phyloP scores from a whole-genome alignment of 2,329 filamentous ascomycete genomes.

The Xylaria sp. region DNA sequence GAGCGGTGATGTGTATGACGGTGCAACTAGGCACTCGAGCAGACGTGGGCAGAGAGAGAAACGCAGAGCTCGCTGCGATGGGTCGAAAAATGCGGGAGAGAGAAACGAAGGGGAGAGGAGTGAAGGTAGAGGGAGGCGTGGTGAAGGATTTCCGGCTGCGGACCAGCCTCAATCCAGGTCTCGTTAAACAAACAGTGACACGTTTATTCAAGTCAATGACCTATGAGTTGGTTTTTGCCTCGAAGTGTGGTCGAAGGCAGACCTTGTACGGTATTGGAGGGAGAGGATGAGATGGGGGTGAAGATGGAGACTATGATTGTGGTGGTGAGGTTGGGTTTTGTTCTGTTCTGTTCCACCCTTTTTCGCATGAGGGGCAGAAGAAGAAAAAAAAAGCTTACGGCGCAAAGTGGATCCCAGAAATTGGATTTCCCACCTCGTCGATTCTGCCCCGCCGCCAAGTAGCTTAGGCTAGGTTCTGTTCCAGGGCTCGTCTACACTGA shows the following conservation, averaged over 20 bases:
- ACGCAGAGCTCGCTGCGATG: constrained; percentile 75
- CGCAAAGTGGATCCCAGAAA: constrained; percentile 43
- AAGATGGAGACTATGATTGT: constrained; percentile 1
- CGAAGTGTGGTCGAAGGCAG: constrained; percentile 38
- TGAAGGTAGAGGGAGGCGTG: constrained; percentile 57
- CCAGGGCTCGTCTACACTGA: not conserved
- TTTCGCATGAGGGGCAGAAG: constrained; percentile 39
- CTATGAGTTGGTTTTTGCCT: constrained; percentile 14
- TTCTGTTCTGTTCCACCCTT: constrained; percentile 24
- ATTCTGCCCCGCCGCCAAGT: constrained; percentile 20
- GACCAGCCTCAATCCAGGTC: constrained; percentile 51
- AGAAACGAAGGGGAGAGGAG: constrained; percentile 65
- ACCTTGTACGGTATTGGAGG: constrained; percentile 32
- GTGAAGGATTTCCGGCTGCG: constrained; percentile 54
- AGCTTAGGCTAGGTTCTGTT: not conserved
- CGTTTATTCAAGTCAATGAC: constrained; percentile 44
- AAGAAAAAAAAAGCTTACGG: constrained; percentile 45
- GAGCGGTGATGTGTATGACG: constrained; percentile 58
- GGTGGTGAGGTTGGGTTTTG: constrained; percentile 16
- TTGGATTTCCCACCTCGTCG: constrained; percentile 32
- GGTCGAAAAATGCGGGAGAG: constrained; percentile 58
- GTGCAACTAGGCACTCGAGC: constrained; percentile 61
- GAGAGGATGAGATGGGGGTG: not conserved
- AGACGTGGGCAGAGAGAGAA: constrained; percentile 56
- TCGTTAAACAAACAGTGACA: constrained; percentile 28